phyloP scores from a whole-genome alignment of 768 basidiomycete genomes.

The Lactarius tabidus region DNA sequence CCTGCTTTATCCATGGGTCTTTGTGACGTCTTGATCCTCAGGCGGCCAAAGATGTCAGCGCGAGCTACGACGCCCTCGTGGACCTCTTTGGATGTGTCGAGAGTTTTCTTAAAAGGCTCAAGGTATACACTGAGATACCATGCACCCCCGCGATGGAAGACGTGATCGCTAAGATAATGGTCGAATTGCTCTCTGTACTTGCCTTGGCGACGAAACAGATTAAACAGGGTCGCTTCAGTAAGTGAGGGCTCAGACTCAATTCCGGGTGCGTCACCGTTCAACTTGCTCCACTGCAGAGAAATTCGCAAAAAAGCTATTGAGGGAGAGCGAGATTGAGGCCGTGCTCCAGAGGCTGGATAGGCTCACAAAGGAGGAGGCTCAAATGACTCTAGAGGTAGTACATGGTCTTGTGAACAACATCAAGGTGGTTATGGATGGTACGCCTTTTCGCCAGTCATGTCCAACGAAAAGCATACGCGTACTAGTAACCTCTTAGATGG shows the following conservation, averaged over 20 bases:
- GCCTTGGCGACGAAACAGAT: slow-evolving; percentile 12
- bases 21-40: neutral
- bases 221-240: slow-evolving; percentile 6
- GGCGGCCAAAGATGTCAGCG: slow-evolving; percentile 2
- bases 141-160: neutral
- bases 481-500: neutral
- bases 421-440: slow-evolving; percentile 4
- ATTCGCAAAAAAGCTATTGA: slow-evolving; percentile 8
- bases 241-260: neutral
- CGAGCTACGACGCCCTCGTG: slow-evolving; percentile 3
- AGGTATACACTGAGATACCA: neutral
- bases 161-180: slow-evolving; percentile 1
- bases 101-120: slow-evolving; percentile 4
- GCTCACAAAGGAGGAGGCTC: slow-evolving; percentile 8
- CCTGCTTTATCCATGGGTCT: neutral
- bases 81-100: neutral
- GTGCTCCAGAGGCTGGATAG: neutral
- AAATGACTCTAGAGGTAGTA: neutral
- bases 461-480: neutral
- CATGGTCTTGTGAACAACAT: slow-evolving; percentile 2
- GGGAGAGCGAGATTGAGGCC: neutral
- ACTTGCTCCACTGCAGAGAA: no score
- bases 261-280: no score
- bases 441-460: neutral
- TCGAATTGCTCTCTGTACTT: slow-evolving; percentile 8